phyloP scores from a whole-genome alignment of 176 grass and related monocot genomes.

The Zoysia japonica region DNA sequence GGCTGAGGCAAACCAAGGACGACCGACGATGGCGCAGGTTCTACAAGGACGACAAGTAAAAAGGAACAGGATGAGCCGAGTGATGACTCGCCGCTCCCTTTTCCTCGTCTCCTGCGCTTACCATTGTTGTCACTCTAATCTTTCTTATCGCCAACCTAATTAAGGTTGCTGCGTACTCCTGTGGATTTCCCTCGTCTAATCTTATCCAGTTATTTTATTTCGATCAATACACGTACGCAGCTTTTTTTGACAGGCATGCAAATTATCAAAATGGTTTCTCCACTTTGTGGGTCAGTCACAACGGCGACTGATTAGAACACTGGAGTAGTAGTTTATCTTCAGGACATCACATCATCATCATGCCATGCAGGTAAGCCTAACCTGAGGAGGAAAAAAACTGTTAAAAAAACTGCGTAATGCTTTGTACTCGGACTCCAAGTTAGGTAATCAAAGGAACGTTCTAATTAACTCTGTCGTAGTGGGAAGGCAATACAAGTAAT shows the following conservation, averaged over 20 bases:
- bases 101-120: not conserved
- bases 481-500: constrained; percentile 45
- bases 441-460: constrained; percentile 43
- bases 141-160: not conserved
- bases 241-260: not conserved
- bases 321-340: constrained; percentile 20
- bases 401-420: not conserved
- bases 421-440: constrained; percentile 35
- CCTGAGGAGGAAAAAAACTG: not conserved
- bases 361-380: constrained; percentile 33
- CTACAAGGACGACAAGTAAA: not conserved
- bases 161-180: not conserved
- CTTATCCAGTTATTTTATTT: constrained; percentile 4
- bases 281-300: constrained; percentile 18
- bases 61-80: not conserved
- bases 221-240: not conserved
- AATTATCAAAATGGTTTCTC: not conserved
- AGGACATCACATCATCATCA: constrained; percentile 55
- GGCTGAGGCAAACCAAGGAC: not conserved
- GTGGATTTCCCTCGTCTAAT: not conserved
- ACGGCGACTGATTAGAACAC: not conserved
- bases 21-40: not conserved
- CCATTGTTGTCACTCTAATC: constrained; percentile 7
- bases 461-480: constrained; percentile 39
- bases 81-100: not conserved